Evolutionary conservation across 106 monocot species (phyloP).

Genomic region (Allium fistulosum): DNA sequence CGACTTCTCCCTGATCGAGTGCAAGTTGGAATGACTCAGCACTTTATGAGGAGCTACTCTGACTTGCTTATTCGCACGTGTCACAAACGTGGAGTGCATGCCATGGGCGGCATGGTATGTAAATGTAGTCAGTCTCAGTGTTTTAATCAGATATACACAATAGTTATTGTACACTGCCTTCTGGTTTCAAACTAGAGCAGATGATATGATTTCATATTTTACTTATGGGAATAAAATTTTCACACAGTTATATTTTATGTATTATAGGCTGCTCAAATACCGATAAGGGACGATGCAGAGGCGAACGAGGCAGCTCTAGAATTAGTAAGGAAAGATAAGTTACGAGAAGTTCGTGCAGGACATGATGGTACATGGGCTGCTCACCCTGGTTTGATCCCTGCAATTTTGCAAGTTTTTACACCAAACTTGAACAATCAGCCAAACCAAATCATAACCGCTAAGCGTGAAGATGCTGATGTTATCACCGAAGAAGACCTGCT

Average conservation of each 20-base stretch:
- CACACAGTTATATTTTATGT: no score
- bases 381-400: conserved; percentile 76
- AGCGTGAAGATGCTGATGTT: conserved; percentile 27
- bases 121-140: no score
- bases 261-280: conserved; percentile 69
- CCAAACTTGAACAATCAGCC: conserved; percentile 32
- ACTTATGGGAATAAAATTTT: no score
- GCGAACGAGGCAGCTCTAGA: conserved; percentile 71
- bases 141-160: no score
- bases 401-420: conserved; percentile 54
- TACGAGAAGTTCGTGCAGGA: conserved; percentile 73
- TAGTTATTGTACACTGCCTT: no score
- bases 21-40: conserved; percentile 73
- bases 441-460: conserved; percentile 50
- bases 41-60: conserved; percentile 94
- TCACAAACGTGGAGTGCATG: conserved; percentile 88
- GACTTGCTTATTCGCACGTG: conserved; percentile 83
- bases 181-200: no score
- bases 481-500: conserved; percentile 70
- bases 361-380: conserved; percentile 99
- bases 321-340: conserved; percentile 79
- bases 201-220: no score
- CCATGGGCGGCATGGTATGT: conserved; percentile 94
- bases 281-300: conserved; percentile 59
- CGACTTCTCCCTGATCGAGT: conserved; percentile 93